Conservation (phyloP, 306 rosid genomes). For the Acacia acuminata region DNA sequence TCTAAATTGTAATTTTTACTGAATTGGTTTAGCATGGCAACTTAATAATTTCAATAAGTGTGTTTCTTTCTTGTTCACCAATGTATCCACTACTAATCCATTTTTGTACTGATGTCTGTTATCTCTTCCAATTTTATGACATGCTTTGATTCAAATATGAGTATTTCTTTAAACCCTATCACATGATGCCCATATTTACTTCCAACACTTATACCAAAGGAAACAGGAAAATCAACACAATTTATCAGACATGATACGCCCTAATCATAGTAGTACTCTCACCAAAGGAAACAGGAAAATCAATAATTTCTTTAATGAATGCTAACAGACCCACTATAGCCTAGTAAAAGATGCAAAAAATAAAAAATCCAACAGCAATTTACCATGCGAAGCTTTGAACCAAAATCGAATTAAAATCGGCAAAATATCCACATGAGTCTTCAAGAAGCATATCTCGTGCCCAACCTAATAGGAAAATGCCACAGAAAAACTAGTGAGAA, state of each 20-base stretch:
- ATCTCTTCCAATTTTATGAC: constrained; percentile 25
- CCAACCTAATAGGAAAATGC: constrained; percentile 61
- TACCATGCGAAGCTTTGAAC: constrained; percentile 82
- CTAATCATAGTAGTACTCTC: too few relatives aligned
- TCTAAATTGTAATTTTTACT: too few relatives aligned
- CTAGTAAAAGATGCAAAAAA: not conserved
- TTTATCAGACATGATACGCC: too few relatives aligned
- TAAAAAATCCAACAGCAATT: constrained; percentile 12
- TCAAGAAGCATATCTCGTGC: constrained; percentile 89
- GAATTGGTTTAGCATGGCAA: too few relatives aligned
- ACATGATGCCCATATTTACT: not conserved
- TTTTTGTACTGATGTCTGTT: not conserved
- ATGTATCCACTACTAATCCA: constrained; percentile 37
- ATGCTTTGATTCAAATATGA: constrained; percentile 35
- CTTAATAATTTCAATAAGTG: not conserved
- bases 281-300: too few relatives aligned
- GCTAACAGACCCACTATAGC: constrained; percentile 12
- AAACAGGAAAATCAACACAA: constrained; percentile 1
- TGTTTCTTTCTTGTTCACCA: constrained; percentile 56
- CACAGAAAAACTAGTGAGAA: constrained; percentile 16
- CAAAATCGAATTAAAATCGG: constrained; percentile 96
- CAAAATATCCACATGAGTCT: constrained; percentile 92
- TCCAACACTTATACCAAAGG: not conserved
- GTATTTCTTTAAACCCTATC: constrained; percentile 6
- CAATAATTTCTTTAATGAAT: not conserved